Evolutionary conservation across 805 yeast species (phyloP), one percentile per base, ranked within the genome.

Genomic region (Candida sakaeoensis): DNA sequence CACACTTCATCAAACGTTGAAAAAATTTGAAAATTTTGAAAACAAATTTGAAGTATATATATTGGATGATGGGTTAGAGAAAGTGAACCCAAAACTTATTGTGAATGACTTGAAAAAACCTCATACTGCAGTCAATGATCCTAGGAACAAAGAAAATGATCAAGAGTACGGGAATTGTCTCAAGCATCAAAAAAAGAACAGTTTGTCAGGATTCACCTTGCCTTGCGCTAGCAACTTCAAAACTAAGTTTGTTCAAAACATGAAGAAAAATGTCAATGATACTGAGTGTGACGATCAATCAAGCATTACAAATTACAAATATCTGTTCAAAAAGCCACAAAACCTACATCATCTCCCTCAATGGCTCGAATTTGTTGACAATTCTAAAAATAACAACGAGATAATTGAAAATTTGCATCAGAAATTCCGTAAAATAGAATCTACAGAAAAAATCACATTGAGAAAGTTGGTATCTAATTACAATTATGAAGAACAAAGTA

Each of bases 161-260:
- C 13, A 16, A 26, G 3, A 29, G 6, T 2, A 13, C 40, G 28
- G 13, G n/a, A 2, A 14, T 7, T 14, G n/a, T 19, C 13, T 13
- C 13, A 36, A 28, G 13, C 24, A 32, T n/a, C 22, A 28, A 8
- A 26, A 25, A 12, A 34, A 24, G 15, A 42, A 34, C 12, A 37
- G 38, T 27, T 50, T 70, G 17, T 59, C 72, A 1, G 73, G 74
- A 1, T 70, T 70, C 48, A 57, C 65, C 8, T 51, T 70, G 19
- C 76, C 76, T 3, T 56, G 69, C 4, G 60, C 66, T 3, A 59
- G 68, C 3, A 63, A 67, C 22, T 54, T 62, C 16, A 55, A 58
- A 33, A 60, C 55, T 34, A 63, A 60, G 46, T 60, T 68, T 37
- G 52, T 68, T 14, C 55, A 61, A 32, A 55, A 66, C 0, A 59